Base-by-base conservation (phyloP, 352 stramenopile genomes). In the Peronosclerospora sorghi region DNA sequence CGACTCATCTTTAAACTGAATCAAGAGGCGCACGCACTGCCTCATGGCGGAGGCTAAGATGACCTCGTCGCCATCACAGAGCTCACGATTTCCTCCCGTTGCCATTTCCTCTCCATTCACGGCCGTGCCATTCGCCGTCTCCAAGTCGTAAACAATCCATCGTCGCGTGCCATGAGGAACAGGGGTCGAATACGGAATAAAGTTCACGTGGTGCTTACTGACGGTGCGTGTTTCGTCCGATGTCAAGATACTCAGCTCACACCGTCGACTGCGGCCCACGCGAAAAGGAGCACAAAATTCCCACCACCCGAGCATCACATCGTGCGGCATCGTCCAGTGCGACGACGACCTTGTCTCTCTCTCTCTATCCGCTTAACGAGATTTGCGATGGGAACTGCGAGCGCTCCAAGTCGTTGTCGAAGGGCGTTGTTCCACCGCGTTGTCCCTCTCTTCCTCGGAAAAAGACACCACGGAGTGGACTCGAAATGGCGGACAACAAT, bases 121-220 rank as follows among this genome's bases (percentile, higher is more conserved):
- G 10, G 66, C 65, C 20, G 80, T 92, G 21, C 80, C 80, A 51
- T 92, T 88, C 54, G 85, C 74, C 2, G 74, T 83, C 28, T 83
- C 67, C 14, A 89, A 56, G 37, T 92, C 80, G 39, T 88, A 77
- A 17, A 92, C 57, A 26, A 89, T 52, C 80, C 80, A 92, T 19
- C 66, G 69, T 10, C 51, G 48, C 29, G 56, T 54, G 27, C 36
- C 32, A 9, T 24, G 24, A 2, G 30, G 21, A 29, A 37, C 17
- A 26, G 3, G 6, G 3, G 39, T 20, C 17, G 41, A 59, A 20
- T 79, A 35, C 8, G 72, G 72, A 13, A 80, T 68, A 32, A 89
- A 66, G 18, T 70, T 65, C 26, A 69, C 65, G 42, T 89, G 77
- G 14, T 60, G 58, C 54, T 86, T 86, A 53, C 77, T 89, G 28